phyloP scores from a whole-genome alignment of 2,329 filamentous ascomycete species.

The Scortechinia acanthostroma region DNA sequence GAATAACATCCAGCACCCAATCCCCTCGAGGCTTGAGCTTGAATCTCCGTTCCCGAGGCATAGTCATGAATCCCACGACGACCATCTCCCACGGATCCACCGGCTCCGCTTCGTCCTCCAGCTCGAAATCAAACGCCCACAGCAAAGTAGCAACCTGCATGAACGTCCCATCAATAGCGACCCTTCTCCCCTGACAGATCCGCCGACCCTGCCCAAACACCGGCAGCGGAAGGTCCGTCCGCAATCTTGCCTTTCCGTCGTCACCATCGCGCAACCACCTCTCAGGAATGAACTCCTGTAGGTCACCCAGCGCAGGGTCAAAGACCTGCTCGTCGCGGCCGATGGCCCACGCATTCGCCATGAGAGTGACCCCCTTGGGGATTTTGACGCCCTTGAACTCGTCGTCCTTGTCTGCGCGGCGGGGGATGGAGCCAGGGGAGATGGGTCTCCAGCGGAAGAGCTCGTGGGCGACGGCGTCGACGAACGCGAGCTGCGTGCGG shows the following conservation, averaged over 20 bases:
- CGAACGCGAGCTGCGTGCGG: slow-evolving; percentile 20
- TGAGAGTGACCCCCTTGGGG: slow-evolving; percentile 20
- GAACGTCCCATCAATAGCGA: slow-evolving; percentile 36
- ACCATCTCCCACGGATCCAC: slow-evolving; percentile 2
- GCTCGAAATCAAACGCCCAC: slow-evolving; percentile 31
- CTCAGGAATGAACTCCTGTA: slow-evolving; percentile 3
- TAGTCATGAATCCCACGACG: slow-evolving; percentile 1
- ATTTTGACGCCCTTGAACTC: slow-evolving; percentile 18
- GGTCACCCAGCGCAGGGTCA: not conserved
- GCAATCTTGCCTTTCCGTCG: not conserved
- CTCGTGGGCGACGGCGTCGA: slow-evolving; percentile 24
- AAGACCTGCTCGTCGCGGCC: slow-evolving; percentile 11
- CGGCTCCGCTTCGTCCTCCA: not conserved
- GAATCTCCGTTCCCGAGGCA: not conserved
- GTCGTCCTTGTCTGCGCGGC: slow-evolving; percentile 15
- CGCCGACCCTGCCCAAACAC: slow-evolving; percentile 27
- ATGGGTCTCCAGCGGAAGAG: slow-evolving; percentile 24
- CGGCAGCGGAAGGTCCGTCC: not conserved
- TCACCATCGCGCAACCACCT: not conserved
- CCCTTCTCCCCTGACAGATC: slow-evolving; percentile 23
- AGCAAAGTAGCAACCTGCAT: slow-evolving; percentile 33
- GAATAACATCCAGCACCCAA: not conserved
- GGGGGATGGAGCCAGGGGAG: slow-evolving; percentile 14
- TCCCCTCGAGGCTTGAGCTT: slow-evolving; percentile 3
- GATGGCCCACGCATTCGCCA: slow-evolving; percentile 21